Percentiles rank a stretch among this genome's conserved stretches.
phyloP scores from a whole-genome alignment of 2,329 filamentous ascomycete species.

The Calonectria henricotiae region DNA sequence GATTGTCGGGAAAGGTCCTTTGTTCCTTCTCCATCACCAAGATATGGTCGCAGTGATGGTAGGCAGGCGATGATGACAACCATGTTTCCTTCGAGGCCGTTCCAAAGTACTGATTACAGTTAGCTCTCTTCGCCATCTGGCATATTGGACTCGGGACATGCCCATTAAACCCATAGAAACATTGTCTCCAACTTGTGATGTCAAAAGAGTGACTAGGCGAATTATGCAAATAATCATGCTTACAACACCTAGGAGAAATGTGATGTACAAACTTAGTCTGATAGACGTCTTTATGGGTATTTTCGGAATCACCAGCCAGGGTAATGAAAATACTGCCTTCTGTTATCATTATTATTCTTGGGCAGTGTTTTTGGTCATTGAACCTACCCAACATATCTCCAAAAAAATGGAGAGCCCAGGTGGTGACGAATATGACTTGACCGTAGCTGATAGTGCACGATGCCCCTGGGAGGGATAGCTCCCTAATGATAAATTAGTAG shows the following conservation, averaged over 20 bases:
- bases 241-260: not conserved
- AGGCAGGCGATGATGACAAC: conserved; percentile 10
- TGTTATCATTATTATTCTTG: not conserved
- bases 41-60: not conserved
- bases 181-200: not conserved
- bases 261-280: not conserved
- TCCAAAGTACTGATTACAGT: not conserved
- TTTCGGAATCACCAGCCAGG: not conserved
- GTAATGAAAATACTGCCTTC: not conserved
- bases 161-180: conserved; percentile 9
- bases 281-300: not conserved
- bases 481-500: not conserved
- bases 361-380: too few relatives aligned
- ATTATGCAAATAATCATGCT: conserved; percentile 11
- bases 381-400: not conserved
- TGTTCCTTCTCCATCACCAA: conserved; percentile 1
- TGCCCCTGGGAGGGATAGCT: not conserved
- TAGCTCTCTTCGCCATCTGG: not conserved
- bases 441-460: conserved; percentile 8
- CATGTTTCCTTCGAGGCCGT: conserved; percentile 4
- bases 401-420: not conserved
- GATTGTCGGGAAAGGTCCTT: not conserved
- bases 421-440: not conserved
- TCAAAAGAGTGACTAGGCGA: not conserved
- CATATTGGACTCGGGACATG: not conserved